Evolutionary conservation across 2,329 filamentous ascomycete genomes (phyloP).

Genomic region (Epichloe typhina): DNA sequence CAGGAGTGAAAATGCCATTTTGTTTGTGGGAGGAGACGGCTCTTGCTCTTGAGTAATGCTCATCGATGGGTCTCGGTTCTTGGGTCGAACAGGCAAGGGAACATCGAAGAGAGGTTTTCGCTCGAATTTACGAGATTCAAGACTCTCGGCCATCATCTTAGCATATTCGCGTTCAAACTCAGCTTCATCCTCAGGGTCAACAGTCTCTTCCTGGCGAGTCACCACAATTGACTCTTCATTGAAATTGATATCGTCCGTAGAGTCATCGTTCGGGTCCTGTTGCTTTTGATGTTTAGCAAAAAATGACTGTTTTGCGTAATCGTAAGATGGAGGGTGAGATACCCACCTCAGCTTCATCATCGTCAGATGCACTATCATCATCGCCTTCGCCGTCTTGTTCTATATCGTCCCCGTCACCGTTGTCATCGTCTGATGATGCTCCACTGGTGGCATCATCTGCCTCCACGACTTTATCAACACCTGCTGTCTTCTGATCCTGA

Average conservation of each 20-base stretch:
- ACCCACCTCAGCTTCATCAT: constrained; percentile 45
- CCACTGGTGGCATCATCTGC: constrained; percentile 60
- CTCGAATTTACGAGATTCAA: constrained; percentile 92
- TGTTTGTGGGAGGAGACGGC: constrained; percentile 25
- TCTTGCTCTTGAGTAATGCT: constrained; percentile 16
- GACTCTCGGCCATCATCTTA: constrained; percentile 95
- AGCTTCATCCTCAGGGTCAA: constrained; percentile 87
- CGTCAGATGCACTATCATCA: constrained; percentile 45
- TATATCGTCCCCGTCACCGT: constrained; percentile 52
- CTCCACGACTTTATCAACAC: constrained; percentile 55
- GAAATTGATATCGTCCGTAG: constrained; percentile 47
- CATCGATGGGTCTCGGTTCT: constrained; percentile 44
- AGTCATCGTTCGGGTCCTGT: constrained; percentile 36
- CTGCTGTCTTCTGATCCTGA: constrained; percentile 74
- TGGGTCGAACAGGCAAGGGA: constrained; percentile 78
- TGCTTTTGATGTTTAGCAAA: constrained; percentile 5
- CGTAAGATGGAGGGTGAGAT: background rate
- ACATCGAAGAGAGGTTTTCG: constrained; percentile 91
- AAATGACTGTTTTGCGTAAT: background rate
- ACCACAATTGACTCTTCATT: constrained; percentile 87
- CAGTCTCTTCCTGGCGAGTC: constrained; percentile 75
- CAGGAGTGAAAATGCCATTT: constrained; percentile 93
- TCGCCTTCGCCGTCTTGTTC: constrained; percentile 47
- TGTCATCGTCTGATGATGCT: constrained; percentile 64
- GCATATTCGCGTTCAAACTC: constrained; percentile 97